Evolutionary conservation across 129 eudicot species (phyloP).

Genomic region (Helianthus tuberosus): DNA sequence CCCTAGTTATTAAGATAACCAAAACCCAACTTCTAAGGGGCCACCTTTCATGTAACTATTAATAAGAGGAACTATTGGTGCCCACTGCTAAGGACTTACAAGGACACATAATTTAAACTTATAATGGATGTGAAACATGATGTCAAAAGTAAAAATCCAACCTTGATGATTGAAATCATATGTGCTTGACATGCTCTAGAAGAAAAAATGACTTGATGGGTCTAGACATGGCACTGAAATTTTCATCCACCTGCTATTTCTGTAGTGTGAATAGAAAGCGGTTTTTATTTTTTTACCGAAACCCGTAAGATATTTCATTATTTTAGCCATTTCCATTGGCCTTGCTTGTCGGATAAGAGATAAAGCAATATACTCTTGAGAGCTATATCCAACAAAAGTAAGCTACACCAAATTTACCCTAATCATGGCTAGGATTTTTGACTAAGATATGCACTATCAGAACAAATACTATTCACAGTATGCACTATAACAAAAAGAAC

Average conservation of each 20-base stretch:
- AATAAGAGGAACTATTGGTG: too few relatives aligned
- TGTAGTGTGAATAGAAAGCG: slow-evolving; percentile 69
- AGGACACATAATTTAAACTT: too few relatives aligned
- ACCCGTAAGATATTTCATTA: slow-evolving; percentile 35
- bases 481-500: too few relatives aligned
- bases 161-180: slow-evolving; percentile 57
- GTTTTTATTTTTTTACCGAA: slow-evolving; percentile 16
- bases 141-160: too few relatives aligned
- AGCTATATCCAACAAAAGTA: too few relatives aligned
- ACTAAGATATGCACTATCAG: background rate
- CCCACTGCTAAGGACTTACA: too few relatives aligned
- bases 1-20: too few relatives aligned
- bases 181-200: slow-evolving; percentile 52
- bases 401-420: background rate
- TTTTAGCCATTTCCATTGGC: slow-evolving; percentile 36
- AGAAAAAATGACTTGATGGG: slow-evolving; percentile 62
- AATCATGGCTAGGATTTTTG: background rate
- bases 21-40: too few relatives aligned
- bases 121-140: too few relatives aligned
- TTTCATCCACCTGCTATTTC: slow-evolving; percentile 83
- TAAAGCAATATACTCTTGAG: too few relatives aligned
- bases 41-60: too few relatives aligned
- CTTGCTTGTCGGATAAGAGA: slow-evolving; percentile 38
- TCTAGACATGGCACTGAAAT: slow-evolving; percentile 55
- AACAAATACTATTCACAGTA: background rate